phyloP scores from a whole-genome alignment of 2,329 filamentous ascomycete species.

The Colletotrichum tamarilloi region DNA sequence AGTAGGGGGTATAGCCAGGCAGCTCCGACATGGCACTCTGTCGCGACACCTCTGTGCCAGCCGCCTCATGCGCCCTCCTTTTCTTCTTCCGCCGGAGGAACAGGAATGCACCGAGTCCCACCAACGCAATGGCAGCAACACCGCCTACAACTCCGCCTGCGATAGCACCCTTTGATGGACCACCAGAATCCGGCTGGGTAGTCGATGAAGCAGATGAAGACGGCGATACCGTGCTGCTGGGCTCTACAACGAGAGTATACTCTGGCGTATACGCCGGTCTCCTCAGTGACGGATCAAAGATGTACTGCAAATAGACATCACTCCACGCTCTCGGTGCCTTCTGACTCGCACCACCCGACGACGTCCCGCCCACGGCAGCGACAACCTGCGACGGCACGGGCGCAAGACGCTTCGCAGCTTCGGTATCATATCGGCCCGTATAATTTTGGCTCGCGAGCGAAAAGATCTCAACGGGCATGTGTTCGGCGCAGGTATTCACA shows the following conservation, averaged over 20 bases:
- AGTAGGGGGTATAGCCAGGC: conserved; percentile 8
- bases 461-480: conserved; percentile 41
- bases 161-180: background rate
- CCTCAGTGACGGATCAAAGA: conserved; percentile 38
- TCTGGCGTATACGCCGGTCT: conserved; percentile 38
- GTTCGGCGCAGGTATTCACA: conserved; percentile 26
- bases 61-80: conserved; percentile 7
- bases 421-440: conserved; percentile 44
- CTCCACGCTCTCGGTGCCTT: conserved; percentile 36
- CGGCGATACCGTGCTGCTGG: background rate
- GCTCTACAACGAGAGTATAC: conserved; percentile 37
- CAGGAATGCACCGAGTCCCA: background rate
- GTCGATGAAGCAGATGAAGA: background rate
- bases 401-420: conserved; percentile 41
- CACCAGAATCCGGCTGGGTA: background rate
- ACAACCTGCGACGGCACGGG: conserved; percentile 59
- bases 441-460: conserved; percentile 37
- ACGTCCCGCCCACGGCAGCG: conserved; percentile 55
- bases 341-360: conserved; percentile 47
- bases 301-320: conserved; percentile 40
- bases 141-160: conserved; percentile 8
- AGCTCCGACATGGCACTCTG: conserved; percentile 22
- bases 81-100: background rate
- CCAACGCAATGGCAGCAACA: background rate
- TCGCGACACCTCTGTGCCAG: background rate